Conservation (phyloP, 1,284 basidiomycete species). For the Pyrrhoderma noxium region DNA sequence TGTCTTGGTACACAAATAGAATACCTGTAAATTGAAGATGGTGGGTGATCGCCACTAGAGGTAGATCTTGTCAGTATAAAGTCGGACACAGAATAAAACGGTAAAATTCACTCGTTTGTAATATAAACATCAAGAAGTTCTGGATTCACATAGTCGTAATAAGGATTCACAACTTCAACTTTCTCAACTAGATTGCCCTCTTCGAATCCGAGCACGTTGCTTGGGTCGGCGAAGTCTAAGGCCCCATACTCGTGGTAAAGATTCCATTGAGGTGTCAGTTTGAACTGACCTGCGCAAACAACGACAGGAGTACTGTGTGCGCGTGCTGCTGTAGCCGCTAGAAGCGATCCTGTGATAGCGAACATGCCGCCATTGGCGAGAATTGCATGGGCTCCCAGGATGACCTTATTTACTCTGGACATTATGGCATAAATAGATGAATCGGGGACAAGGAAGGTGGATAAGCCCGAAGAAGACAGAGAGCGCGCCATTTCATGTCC, state of each 20-base stretch:
- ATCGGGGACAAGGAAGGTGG: conserved; percentile 93
- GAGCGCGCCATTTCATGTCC: conserved; percentile 83
- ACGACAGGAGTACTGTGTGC: conserved; percentile 92
- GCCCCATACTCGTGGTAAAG: conserved; percentile 83
- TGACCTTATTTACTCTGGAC: conserved; percentile 95
- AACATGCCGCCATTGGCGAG: conserved; percentile 96
- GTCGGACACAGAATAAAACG: conserved; percentile 10
- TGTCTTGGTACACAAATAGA: conserved; percentile 19
- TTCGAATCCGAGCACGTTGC: conserved; percentile 74
- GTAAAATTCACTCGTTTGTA: conserved; percentile 82
- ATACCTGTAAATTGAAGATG: conserved; percentile 82
- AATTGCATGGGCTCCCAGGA: conserved; percentile 89
- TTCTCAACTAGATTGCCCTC: conserved; percentile 72
- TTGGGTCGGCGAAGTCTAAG: conserved; percentile 84
- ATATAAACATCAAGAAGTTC: conserved; percentile 92
- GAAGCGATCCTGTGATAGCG: conserved; percentile 76
- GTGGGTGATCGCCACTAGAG: conserved; percentile 82
- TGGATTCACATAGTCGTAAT: conserved; percentile 91
- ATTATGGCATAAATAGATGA: conserved; percentile 93
- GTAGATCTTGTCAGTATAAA: conserved; percentile 5
- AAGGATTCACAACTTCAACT: conserved; percentile 87
- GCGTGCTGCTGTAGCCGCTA: conserved; percentile 85
- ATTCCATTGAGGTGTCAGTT: conserved; percentile 92
- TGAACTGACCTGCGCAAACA: conserved; percentile 92
- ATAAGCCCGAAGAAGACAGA: conserved; percentile 75